Conservation (phyloP, 2,329 filamentous ascomycete genomes). For the Akanthomyces dipterigenus region DNA sequence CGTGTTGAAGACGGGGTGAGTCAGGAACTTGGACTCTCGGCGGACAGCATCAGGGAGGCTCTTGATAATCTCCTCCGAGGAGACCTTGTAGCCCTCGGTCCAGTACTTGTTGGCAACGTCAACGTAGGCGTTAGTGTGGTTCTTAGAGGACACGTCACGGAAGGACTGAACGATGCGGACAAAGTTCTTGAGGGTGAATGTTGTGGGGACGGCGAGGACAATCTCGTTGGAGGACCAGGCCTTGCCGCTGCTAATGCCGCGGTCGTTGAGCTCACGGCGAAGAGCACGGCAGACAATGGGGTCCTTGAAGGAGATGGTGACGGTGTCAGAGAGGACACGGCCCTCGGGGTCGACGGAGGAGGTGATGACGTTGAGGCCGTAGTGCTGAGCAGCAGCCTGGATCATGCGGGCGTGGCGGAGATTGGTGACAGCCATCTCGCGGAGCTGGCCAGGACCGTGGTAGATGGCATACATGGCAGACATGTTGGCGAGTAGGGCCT, state of each 20-base stretch:
- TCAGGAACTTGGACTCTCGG: constrained; percentile 69
- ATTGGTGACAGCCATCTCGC: constrained; percentile 72
- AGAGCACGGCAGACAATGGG: constrained; percentile 18
- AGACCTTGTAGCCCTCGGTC: constrained; percentile 28
- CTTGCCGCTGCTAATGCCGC: constrained; percentile 73
- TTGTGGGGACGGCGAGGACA: constrained; percentile 22
- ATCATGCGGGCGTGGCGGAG: constrained; percentile 65
- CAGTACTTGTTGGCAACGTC: constrained; percentile 33
- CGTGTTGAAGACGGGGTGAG: constrained; percentile 89
- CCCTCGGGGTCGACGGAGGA: constrained; percentile 49
- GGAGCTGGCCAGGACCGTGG: constrained; percentile 79
- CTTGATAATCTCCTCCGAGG: constrained; percentile 29
- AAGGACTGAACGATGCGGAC: constrained; percentile 29
- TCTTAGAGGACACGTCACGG: constrained; percentile 21
- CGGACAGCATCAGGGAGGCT: constrained; percentile 53
- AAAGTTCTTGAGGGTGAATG: constrained; percentile 19
- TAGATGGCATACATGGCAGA: constrained; percentile 91
- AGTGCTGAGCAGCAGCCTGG: constrained; percentile 53
- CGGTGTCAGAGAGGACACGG: constrained; percentile 69
- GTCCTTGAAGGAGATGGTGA: constrained; percentile 52
- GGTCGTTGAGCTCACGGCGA: constrained; percentile 37
- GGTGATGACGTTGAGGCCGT: constrained; percentile 58
- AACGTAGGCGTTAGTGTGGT: constrained; percentile 17
- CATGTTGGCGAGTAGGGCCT: constrained; percentile 93
- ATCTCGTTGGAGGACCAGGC: constrained; percentile 20